Percentiles rank a stretch among this genome's conserved stretches.
phyloP scores from a whole-genome alignment of 2,329 filamentous ascomycete genomes.

The Aspergillus sp. region DNA sequence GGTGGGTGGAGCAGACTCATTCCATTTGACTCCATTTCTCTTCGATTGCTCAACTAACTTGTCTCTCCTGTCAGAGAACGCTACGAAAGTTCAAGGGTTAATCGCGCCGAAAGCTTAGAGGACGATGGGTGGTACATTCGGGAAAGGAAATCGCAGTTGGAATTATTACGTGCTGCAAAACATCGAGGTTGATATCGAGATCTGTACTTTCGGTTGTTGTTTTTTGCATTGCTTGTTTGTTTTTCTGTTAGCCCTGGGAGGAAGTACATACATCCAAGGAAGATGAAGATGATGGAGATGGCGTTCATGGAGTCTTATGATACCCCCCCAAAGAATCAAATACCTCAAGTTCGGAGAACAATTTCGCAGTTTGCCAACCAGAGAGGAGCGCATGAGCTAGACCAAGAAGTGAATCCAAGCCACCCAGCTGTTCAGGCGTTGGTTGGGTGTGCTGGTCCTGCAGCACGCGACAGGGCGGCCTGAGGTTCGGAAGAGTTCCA shows the following conservation, averaged over 20 bases:
- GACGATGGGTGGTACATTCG: not conserved
- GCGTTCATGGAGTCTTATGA: not conserved
- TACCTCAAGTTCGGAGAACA: not conserved
- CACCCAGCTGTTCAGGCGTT: not conserved
- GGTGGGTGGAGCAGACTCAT: conserved; percentile 49
- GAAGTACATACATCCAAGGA: not conserved
- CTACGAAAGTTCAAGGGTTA: conserved; percentile 68
- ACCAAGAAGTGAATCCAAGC: not conserved
- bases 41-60: conserved; percentile 7
- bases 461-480: conserved; percentile 23
- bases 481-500: conserved; percentile 33
- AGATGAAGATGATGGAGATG: not conserved
- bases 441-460: not conserved
- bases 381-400: no score
- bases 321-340: not conserved
- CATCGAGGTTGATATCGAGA: not conserved
- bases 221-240: not conserved
- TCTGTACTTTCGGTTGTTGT: not conserved
- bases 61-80: conserved; percentile 52
- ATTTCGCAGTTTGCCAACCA: not conserved
- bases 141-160: not conserved
- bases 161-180: not conserved
- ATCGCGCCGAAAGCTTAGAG: conserved; percentile 23
- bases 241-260: not conserved
- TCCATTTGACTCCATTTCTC: not conserved